These are phyloP conservation scores for Lentinula edodes DNA, from an alignment of 768 basidiomycete species.

Conservation along the genomic window DNA sequence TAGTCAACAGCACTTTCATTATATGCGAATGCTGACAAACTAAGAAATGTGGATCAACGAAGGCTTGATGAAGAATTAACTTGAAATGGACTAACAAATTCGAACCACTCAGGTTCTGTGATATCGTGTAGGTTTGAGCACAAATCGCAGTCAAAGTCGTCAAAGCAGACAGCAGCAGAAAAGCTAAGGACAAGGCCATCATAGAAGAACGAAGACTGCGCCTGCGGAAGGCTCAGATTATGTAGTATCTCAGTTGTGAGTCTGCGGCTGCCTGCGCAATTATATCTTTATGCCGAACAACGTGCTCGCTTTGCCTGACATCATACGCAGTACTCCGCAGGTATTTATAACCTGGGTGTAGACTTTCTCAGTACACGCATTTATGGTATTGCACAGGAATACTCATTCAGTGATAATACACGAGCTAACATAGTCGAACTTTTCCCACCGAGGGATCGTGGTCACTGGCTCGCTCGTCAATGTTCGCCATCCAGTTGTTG, in stretches of 20 bases:
- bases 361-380: too few relatives aligned
- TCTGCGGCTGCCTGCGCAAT: not conserved
- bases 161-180: not conserved
- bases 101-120: conserved; percentile 11
- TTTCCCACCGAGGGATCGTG: conserved; percentile 56
- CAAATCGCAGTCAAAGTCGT: not conserved
- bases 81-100: not conserved
- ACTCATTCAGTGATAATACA: not conserved
- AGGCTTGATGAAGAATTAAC: not conserved
- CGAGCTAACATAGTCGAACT: conserved; percentile 38
- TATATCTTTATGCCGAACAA: not conserved
- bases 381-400: too few relatives aligned
- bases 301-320: not conserved
- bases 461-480: conserved; percentile 42
- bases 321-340: not conserved
- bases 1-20: conserved; percentile 3
- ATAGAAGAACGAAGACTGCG: too few relatives aligned
- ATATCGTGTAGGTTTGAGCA: conserved; percentile 1
- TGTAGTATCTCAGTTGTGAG: not conserved
- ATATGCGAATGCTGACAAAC: not conserved
- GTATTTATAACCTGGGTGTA: too few relatives aligned
- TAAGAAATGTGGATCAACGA: not conserved
- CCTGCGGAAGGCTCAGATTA: too few relatives aligned
- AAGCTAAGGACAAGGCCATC: not conserved
- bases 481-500: conserved; percentile 49